These are phyloP conservation scores for Solanum commersonii DNA, from an alignment of 257 asterid genomes.

Conservation along the genomic window DNA sequence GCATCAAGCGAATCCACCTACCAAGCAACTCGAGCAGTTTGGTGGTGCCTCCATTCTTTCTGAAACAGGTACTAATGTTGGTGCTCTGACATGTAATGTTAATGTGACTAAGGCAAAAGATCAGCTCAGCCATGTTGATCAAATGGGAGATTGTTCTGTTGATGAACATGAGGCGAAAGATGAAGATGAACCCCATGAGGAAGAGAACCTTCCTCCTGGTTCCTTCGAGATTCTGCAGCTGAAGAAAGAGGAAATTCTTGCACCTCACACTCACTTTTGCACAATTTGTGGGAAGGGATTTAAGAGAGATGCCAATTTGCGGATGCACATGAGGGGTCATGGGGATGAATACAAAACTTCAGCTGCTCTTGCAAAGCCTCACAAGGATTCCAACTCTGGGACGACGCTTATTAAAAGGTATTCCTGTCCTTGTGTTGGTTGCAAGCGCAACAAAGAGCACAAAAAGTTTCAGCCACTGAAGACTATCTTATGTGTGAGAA, in stretches of 20 bases:
- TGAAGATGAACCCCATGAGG: slow-evolving; percentile 80
- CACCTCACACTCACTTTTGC: slow-evolving; percentile 96
- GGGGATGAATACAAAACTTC: slow-evolving; percentile 95
- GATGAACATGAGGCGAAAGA: slow-evolving; percentile 78
- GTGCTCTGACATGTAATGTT: slow-evolving; percentile 9
- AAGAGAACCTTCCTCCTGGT: slow-evolving; percentile 85
- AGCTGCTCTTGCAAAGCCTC: slow-evolving; percentile 90
- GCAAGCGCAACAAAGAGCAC: slow-evolving; percentile 87
- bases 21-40: slow-evolving; percentile 29
- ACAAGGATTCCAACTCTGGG: slow-evolving; percentile 48
- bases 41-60: neutral
- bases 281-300: slow-evolving; percentile 86
- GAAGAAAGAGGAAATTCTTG: slow-evolving; percentile 92
- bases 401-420: slow-evolving; percentile 63
- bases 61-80: neutral
- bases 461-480: slow-evolving; percentile 84
- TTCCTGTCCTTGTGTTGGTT: slow-evolving; percentile 81
- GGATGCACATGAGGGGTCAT: slow-evolving; percentile 99
- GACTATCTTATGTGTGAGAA: slow-evolving; percentile 75
- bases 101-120: slow-evolving; percentile 37
- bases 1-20: slow-evolving; percentile 17
- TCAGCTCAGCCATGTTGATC: slow-evolving; percentile 22
- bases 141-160: slow-evolving; percentile 4
- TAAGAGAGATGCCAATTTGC: slow-evolving; percentile 81
- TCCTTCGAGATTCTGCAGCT: slow-evolving; percentile 86